A percentile compares a stretch with the other conserved stretches of the same genome.
These are phyloP conservation scores for Flammula alnicola DNA, from an alignment of 1,284 basidiomycete genomes.

Conservation along the genomic window DNA sequence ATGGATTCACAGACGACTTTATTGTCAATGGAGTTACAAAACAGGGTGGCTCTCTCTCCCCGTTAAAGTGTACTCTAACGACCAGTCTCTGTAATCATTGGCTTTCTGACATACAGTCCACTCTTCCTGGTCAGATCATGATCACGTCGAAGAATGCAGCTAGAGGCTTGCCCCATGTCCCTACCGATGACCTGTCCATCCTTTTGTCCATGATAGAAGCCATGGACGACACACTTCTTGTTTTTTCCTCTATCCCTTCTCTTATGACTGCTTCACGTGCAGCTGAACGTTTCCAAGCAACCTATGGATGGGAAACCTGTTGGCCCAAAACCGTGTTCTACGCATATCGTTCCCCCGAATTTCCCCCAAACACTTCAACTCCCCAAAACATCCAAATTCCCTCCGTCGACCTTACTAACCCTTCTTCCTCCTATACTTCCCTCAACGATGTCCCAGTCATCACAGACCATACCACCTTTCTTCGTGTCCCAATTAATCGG, in stretches of 20 bases:
- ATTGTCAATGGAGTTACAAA: too few relatives aligned
- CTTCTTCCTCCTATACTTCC: not conserved
- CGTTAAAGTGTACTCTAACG: conserved; percentile 26
- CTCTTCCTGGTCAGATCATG: not conserved
- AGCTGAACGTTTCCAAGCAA: conserved; percentile 17
- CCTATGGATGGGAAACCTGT: conserved; percentile 22
- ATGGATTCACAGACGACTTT: too few relatives aligned
- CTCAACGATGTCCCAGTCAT: conserved; percentile 9
- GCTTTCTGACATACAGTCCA: conserved; percentile 4
- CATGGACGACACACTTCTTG: conserved; percentile 4
- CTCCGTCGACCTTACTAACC: conserved; percentile 3
- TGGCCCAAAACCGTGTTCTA: conserved; percentile 17
- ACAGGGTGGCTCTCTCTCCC: too few relatives aligned
- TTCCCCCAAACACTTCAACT: not conserved
- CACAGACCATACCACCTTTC: conserved; percentile 14
- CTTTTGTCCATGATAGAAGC: conserved; percentile 8
- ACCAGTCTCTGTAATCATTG: conserved; percentile 18
- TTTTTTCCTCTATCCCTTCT: conserved; percentile 2
- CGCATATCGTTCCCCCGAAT: not conserved
- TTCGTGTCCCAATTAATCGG: conserved; percentile 11
- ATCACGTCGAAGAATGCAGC: not conserved
- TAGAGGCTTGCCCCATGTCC: too few relatives aligned
- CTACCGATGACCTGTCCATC: conserved; percentile 4
- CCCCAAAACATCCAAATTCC: not conserved
- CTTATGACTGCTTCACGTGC: not conserved